Percentiles rank a stretch among this genome's conserved stretches.
phyloP scores from a whole-genome alignment of 139 green algal genomes.

The Coelastrella sp. region DNA sequence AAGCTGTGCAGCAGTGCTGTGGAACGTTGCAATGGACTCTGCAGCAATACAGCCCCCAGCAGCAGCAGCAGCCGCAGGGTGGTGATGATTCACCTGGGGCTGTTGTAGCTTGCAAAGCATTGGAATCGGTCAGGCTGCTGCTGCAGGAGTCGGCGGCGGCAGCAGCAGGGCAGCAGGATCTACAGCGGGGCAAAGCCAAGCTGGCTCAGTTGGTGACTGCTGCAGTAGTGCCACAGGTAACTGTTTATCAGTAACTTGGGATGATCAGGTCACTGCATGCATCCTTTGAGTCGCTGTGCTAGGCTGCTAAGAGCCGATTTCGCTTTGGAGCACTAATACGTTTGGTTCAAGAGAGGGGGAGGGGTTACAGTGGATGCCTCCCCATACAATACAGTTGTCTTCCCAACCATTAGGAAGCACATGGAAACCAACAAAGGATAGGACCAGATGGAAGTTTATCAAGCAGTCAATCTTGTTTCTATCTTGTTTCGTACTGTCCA shows the following conservation, averaged over 20 bases:
- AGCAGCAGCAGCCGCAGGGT: slow-evolving; percentile 30
- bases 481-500: no score
- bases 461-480: no score
- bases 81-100: background rate
- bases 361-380: no score
- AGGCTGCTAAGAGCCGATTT: no score
- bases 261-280: no score
- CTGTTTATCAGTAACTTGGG: background rate
- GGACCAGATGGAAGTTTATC: no score
- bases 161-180: slow-evolving; percentile 14
- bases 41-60: slow-evolving; percentile 12
- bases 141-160: slow-evolving; percentile 42
- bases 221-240: slow-evolving; percentile 33
- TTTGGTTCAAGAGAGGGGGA: no score
- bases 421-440: no score
- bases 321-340: no score
- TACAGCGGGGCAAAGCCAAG: background rate
- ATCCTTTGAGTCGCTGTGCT: no score
- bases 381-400: no score
- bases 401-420: no score
- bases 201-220: slow-evolving; percentile 5
- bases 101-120: slow-evolving; percentile 4
- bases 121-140: slow-evolving; percentile 34
- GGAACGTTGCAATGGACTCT: background rate
- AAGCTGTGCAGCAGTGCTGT: background rate